A percentile compares a stretch with the other conserved stretches of the same genome.
These are phyloP conservation scores for Neohortaea acidophila DNA, from an alignment of 495 filamentous ascomycete species.

Conservation along the genomic window DNA sequence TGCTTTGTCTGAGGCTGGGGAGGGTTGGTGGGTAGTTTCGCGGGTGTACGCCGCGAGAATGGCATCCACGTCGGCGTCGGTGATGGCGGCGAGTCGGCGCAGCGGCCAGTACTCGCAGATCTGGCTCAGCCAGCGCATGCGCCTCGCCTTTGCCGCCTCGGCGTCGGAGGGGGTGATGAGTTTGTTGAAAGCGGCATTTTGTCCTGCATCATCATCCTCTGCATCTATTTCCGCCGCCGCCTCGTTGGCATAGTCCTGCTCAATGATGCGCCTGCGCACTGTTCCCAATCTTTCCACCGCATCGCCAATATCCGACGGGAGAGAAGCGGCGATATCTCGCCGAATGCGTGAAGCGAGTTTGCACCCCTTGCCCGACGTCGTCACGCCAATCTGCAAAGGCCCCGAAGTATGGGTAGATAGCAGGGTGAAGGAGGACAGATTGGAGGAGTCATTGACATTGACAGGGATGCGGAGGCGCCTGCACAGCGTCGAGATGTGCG, in stretches of 20 bases:
- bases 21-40: slow-evolving; percentile 11
- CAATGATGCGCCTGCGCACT: slow-evolving; percentile 60
- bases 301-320: slow-evolving; percentile 67
- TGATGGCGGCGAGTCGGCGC: slow-evolving; percentile 58
- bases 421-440: slow-evolving; percentile 79
- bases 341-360: slow-evolving; percentile 85
- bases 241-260: slow-evolving; percentile 52
- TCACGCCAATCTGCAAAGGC: slow-evolving; percentile 87
- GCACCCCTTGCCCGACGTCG: slow-evolving; percentile 88
- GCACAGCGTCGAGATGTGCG: slow-evolving; percentile 62
- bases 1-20: slow-evolving; percentile 13
- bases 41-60: slow-evolving; percentile 52
- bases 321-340: slow-evolving; percentile 63
- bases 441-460: slow-evolving; percentile 78
- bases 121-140: slow-evolving; percentile 86
- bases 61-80: slow-evolving; percentile 58
- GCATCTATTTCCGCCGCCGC: slow-evolving; percentile 32
- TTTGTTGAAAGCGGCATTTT: slow-evolving; percentile 73
- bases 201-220: slow-evolving; percentile 77
- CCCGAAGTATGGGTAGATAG: slow-evolving; percentile 81
- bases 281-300: slow-evolving; percentile 67
- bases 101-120: slow-evolving; percentile 99
- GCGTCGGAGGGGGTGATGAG: slow-evolving; percentile 57
- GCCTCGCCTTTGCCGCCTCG: slow-evolving; percentile 58
- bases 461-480: slow-evolving; percentile 69